These are phyloP conservation scores for Solanum paucissectum DNA, from an alignment of 257 asterid genomes.

Conservation along the genomic window DNA sequence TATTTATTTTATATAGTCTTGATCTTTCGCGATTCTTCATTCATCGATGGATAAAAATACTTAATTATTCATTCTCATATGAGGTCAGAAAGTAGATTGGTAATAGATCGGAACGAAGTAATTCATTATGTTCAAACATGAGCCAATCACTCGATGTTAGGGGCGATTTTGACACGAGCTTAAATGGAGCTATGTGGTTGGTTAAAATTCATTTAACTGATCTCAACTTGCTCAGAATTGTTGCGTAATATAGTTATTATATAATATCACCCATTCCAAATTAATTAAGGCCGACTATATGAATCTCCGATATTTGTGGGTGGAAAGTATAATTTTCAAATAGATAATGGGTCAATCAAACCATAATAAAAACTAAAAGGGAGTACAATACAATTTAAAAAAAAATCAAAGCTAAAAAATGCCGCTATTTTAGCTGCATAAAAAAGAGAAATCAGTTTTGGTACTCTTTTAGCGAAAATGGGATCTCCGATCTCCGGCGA, in stretches of 20 bases:
- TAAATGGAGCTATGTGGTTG: not conserved
- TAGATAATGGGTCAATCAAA: not conserved
- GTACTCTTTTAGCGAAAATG: not conserved
- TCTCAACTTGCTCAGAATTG: accelerated
- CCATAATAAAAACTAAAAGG: not conserved
- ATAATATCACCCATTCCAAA: not conserved
- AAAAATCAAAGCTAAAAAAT: not conserved
- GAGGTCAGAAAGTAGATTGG: too few species aligned
- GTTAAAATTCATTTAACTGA: not conserved
- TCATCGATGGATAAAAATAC: too few species aligned
- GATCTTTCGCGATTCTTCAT: not conserved
- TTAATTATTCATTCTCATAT: too few species aligned
- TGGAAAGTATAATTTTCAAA: not conserved
- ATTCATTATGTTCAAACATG: not conserved
- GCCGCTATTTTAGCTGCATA: not conserved
- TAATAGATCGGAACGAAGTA: not conserved
- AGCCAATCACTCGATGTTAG: not conserved
- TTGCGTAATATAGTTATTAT: not conserved
- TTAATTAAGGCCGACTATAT: not conserved
- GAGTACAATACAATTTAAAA: not conserved
- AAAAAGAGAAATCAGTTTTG: not conserved
- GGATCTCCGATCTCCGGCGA: not conserved
- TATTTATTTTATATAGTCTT: not conserved
- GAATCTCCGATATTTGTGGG: not conserved
- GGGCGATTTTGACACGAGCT: not conserved